Evolutionary conservation across 2,329 filamentous ascomycete genomes (phyloP), one percentile per base, ranked within the genome.

Genomic region (Ceratocystis papillata): DNA sequence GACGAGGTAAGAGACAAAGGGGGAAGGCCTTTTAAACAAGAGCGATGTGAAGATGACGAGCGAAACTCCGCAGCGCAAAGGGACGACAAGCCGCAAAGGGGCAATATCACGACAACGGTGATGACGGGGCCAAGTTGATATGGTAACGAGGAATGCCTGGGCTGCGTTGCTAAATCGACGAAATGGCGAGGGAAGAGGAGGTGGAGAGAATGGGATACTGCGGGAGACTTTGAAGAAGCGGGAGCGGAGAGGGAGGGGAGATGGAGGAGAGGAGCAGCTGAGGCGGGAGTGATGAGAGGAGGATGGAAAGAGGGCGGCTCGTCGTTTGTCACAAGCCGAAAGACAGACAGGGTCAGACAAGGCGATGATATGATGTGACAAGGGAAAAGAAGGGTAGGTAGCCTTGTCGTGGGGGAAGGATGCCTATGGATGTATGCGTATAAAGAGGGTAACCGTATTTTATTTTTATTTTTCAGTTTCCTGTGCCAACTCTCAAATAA

Each of bases 321-420:
- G 46, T 50, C 20, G 46, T 50, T 50, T 50, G 46, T 50, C 46
- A 22, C 7, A 50, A 50, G 46, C 46, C 46, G 46, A 48, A 44
- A 25, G 37, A 44, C 15, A 41, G 17, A 41, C 7, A 61, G 7
- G 55, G 25, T 3, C 55, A 60, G 28, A 15, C 12, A 44, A 44
- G 60, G 20, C 12, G 59, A 46, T 22, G 17, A 25, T 20, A n/a
- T n/a, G 12, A 37, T 46, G 41, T 17, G 45, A 50, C 22, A n/a
- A 45, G 60, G 15, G 48, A 50, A 30, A n/a, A 33, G 10, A 46
- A 37, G 33, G 17, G 62, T 20, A 22, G 6, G 20, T 37, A 37
- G 33, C 33, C 46, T n/a, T 50, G 46, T 50, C 46, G n/a, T 50
- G 46, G n/a, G 45, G 5, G 45, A 30, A 10, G 33, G 33, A 37